Evolutionary conservation across 306 rosid genomes (phyloP).

Genomic region (Prunus kanzakura): DNA sequence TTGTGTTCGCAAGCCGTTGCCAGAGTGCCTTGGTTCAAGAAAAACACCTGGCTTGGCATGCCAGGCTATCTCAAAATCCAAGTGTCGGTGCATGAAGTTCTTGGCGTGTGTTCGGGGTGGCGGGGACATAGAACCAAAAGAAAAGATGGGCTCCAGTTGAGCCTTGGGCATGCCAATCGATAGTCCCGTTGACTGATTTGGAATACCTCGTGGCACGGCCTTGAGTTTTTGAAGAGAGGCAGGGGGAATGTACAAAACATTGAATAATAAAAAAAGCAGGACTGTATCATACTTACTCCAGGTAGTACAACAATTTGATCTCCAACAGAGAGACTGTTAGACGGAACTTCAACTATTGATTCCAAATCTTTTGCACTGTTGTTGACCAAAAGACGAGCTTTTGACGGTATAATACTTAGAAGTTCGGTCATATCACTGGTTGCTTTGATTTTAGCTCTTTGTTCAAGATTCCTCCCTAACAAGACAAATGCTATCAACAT

Average conservation of each 20-base stretch:
- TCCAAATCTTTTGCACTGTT: slow-evolving; percentile 40
- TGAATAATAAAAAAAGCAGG: slow-evolving; percentile 5
- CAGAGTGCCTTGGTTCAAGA: too few relatives aligned
- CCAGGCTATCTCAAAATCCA: too few relatives aligned
- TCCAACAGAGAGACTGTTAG: slow-evolving; percentile 78
- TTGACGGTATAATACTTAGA: slow-evolving; percentile 81
- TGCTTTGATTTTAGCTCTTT: slow-evolving; percentile 96
- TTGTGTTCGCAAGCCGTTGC: too few relatives aligned
- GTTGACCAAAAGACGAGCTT: slow-evolving; percentile 85
- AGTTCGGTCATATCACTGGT: slow-evolving; percentile 97
- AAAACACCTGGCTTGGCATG: too few relatives aligned
- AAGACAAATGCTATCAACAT: slow-evolving; percentile 97
- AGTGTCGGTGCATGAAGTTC: too few relatives aligned
- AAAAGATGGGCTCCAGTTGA: too few relatives aligned
- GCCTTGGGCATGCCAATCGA: too few relatives aligned
- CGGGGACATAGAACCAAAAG: too few relatives aligned
- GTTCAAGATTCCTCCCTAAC: slow-evolving; percentile 96
- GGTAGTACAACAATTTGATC: slow-evolving; percentile 83
- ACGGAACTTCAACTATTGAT: slow-evolving; percentile 84
- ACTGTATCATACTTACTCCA: slow-evolving; percentile 63
- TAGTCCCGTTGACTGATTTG: too few relatives aligned
- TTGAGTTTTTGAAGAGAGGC: background rate
- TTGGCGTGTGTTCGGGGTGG: too few relatives aligned
- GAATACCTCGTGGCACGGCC: too few relatives aligned
- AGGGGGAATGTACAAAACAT: background rate